Conservation (phyloP, 345 rosid genomes). For the Fremontodendron californicum region DNA sequence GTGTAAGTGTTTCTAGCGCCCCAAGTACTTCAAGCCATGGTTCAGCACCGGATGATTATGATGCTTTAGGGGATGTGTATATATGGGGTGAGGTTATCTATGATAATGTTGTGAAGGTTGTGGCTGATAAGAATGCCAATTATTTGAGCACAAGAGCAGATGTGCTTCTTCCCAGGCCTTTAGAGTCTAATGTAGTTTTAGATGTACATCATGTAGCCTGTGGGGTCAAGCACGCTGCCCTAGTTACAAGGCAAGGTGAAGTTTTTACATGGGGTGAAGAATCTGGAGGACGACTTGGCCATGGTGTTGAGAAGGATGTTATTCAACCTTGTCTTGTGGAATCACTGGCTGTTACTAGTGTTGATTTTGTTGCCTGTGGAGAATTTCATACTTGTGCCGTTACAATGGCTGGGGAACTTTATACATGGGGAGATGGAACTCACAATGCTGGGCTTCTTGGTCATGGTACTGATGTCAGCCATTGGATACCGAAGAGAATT, state of each 20-base stretch:
- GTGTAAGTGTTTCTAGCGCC: slow-evolving; percentile 94
- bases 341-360: slow-evolving; percentile 53
- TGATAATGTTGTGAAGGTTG: slow-evolving; percentile 56
- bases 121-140: slow-evolving; percentile 52
- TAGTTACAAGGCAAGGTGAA: slow-evolving; percentile 91
- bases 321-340: slow-evolving; percentile 75
- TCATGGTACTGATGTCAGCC: slow-evolving; percentile 80
- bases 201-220: slow-evolving; percentile 90
- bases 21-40: slow-evolving; percentile 98
- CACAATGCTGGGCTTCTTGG: slow-evolving; percentile 95
- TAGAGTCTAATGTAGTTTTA: slow-evolving; percentile 79
- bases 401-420: slow-evolving; percentile 85
- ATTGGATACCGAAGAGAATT: slow-evolving; percentile 97
- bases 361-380: slow-evolving; percentile 90
- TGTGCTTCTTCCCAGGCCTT: slow-evolving; percentile 67
- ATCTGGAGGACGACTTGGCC: slow-evolving; percentile 95
- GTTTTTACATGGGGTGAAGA: slow-evolving; percentile 97
- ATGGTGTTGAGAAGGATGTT: slow-evolving; percentile 76
- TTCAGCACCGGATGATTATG: slow-evolving; percentile 92
- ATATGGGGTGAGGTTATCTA: slow-evolving; percentile 92
- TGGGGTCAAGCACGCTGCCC: slow-evolving; percentile 87
- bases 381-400: slow-evolving; percentile 96
- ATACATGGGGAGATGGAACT: slow-evolving; percentile 96
- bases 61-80: slow-evolving; percentile 95
- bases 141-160: slow-evolving; percentile 56